Base-by-base conservation (phyloP, 257 asterid genomes). In the Scutellaria barbata region DNA sequence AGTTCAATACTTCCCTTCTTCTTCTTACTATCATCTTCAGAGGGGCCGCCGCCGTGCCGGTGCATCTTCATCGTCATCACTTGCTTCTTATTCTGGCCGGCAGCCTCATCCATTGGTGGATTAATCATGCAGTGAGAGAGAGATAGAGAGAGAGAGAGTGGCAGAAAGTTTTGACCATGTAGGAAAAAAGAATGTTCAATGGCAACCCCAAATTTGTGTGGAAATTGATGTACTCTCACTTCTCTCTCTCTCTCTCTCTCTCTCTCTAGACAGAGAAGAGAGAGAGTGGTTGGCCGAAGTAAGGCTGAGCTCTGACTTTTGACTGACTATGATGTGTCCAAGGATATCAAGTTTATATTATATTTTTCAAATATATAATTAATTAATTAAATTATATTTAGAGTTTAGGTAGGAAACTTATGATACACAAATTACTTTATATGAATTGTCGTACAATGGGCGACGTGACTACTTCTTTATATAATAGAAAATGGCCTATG, bases 131-230 rank as follows among this genome's bases (percentile, higher is more conserved):
- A 63, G 58, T 9, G 56, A n/a, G 16, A 41, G 33, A 5, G 45
- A 57, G 41, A 30, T 39, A 42, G 59, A 35, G 46, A 70, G 50
- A 14, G 1, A 11, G 56, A 18, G 58, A 33, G 14, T 22, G 43
- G 74, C 46, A 70, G 69, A 76, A 69, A 8, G 41, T 67, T 63
- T 85, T 83, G 86, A 84, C 86, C 59, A 11, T 71, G 62, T 64
- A n/a, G 33, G 62, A 64, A 25, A 64, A 52, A 73, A 73, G 77
- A 81, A 77, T 69, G 77, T 58, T 69, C 76, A 72, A 75, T 50
- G 46, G 55, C 70, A 50, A 50, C 20, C 17, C 25, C 2, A 4
- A 20, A 45, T 30, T 30, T 30, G 35, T 30, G 35, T 30, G 4
- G 35, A 4, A 30, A 30, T 30, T 30, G 63, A 48, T 48, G 16